A percentile compares a stretch with the other conserved stretches of the same genome.
These are phyloP conservation scores for Phenoliferia sp. DNA, from an alignment of 1,284 basidiomycete species.

Conservation along the genomic window DNA sequence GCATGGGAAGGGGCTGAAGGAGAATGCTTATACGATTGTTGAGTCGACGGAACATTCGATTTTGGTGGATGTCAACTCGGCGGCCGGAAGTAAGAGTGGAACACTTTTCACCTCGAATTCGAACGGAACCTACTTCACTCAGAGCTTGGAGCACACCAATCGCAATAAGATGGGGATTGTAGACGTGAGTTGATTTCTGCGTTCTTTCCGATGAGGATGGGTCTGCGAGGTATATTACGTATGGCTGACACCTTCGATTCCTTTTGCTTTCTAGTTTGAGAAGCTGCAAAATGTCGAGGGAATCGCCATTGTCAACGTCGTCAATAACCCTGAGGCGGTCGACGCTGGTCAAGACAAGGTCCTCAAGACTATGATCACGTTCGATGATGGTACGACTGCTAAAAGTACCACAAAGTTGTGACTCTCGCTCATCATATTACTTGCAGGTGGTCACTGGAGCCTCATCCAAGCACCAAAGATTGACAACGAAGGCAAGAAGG, in stretches of 20 bases:
- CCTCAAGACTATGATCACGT: slow-evolving; percentile 75
- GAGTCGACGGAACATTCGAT: slow-evolving; percentile 88
- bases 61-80: slow-evolving; percentile 84
- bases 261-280: too few species aligned
- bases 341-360: slow-evolving; percentile 65
- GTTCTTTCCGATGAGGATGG: too few species aligned
- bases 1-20: slow-evolving; percentile 71
- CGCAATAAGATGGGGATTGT: slow-evolving; percentile 82
- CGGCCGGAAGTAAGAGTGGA: slow-evolving; percentile 67
- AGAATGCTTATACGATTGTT: slow-evolving; percentile 93
- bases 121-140: slow-evolving; percentile 91
- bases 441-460: slow-evolving; percentile 66
- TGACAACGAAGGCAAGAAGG: slow-evolving; percentile 58
- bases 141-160: slow-evolving; percentile 84
- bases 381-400: slow-evolving; percentile 67
- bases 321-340: slow-evolving; percentile 74
- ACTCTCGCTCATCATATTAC: slow-evolving; percentile 5
- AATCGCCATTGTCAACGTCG: slow-evolving; percentile 82
- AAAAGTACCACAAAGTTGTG: neutral
- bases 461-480: slow-evolving; percentile 60
- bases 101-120: slow-evolving; percentile 92
- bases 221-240: too few species aligned
- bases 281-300: slow-evolving; percentile 87
- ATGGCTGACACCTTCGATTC: too few species aligned
- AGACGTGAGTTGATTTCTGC: slow-evolving; percentile 54